These are phyloP conservation scores for Gloeopeniophorella convolvens DNA, from an alignment of 768 basidiomycete species.

Conservation along the genomic window DNA sequence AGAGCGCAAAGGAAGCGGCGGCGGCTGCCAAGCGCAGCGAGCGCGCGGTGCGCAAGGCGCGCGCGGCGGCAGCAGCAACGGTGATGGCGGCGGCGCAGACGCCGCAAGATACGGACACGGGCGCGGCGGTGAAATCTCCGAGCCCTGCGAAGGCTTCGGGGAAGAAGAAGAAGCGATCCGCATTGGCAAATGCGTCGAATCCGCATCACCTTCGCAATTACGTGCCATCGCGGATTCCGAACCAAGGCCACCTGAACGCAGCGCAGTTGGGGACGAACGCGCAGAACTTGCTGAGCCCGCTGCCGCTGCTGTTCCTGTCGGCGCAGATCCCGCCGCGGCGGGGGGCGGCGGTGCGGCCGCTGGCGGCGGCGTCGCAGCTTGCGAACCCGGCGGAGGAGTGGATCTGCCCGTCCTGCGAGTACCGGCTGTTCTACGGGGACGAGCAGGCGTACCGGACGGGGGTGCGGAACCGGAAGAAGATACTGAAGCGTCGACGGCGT, in stretches of 20 bases:
- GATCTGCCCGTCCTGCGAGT: conserved; percentile 94
- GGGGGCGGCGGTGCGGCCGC: conserved; percentile 23
- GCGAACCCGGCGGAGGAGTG: conserved; percentile 75
- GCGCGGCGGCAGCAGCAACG: too few relatives aligned
- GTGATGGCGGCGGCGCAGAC: conserved; percentile 34
- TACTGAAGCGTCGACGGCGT: conserved; percentile 59
- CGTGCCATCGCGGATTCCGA: conserved; percentile 74
- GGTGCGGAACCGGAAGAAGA: conserved; percentile 69
- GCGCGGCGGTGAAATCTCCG: conserved; percentile 22
- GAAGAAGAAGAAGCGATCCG: conserved; percentile 94
- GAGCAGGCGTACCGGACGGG: conserved; percentile 58
- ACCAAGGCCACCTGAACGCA: conserved; percentile 31
- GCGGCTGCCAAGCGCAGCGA: conserved; percentile 28
- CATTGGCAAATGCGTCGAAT: conserved; percentile 88
- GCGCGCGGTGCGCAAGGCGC: conserved; percentile 12
- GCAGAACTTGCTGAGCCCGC: conserved; percentile 50
- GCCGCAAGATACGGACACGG: conserved; percentile 33
- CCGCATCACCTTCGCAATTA: conserved; percentile 95
- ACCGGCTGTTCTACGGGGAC: conserved; percentile 85
- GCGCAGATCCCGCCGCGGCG: conserved; percentile 56
- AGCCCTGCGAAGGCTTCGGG: conserved; percentile 27
- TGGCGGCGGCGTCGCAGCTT: conserved; percentile 31
- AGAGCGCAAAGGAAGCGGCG: conserved; percentile 45
- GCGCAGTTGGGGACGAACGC: conserved; percentile 36
- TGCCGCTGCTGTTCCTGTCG: conserved; percentile 58